phyloP scores from a whole-genome alignment of 1,139 yeast species.

The Candida glucosophila region DNA sequence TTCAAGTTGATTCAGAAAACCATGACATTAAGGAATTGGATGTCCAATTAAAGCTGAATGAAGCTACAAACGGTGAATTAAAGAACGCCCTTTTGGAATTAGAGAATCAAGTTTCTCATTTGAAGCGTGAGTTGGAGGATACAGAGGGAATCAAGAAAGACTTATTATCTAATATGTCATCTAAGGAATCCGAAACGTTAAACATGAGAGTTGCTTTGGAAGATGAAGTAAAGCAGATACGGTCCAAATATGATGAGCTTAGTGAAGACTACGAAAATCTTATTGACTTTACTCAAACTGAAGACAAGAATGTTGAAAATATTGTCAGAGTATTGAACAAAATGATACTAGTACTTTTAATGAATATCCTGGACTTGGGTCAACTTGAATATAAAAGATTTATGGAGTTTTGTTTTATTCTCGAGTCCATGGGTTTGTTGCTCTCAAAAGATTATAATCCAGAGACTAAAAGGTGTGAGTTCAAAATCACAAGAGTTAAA shows the following conservation, averaged over 20 bases:
- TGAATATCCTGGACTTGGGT: slow-evolving; percentile 12
- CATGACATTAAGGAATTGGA: slow-evolving; percentile 2
- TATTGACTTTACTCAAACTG: slow-evolving; percentile 26
- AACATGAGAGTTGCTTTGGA: slow-evolving; percentile 44
- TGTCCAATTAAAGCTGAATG: slow-evolving; percentile 11
- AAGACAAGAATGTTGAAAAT: slow-evolving; percentile 20
- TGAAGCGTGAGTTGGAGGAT: slow-evolving; percentile 21
- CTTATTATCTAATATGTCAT: slow-evolving; percentile 54
- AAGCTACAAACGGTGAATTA: slow-evolving; percentile 17
- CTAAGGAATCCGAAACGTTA: slow-evolving; percentile 52
- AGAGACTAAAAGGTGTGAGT: slow-evolving; percentile 16
- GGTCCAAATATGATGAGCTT: slow-evolving; percentile 21
- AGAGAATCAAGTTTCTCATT: slow-evolving; percentile 10
- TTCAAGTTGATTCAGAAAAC: slow-evolving; percentile 4
- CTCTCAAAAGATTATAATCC: slow-evolving; percentile 32
- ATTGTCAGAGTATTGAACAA: slow-evolving; percentile 20
- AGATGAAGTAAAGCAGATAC: slow-evolving; percentile 40
- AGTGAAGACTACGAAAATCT: slow-evolving; percentile 48
- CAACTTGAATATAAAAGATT: slow-evolving; percentile 19
- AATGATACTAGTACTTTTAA: slow-evolving; percentile 13
- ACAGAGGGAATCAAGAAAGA: slow-evolving; percentile 46
- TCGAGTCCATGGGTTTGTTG: slow-evolving; percentile 75
- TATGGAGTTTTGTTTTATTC: slow-evolving; percentile 45
- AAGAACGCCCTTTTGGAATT: slow-evolving; percentile 10
- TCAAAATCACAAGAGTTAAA: slow-evolving; percentile 56